Evolutionary conservation across 192 early-diverging fungal species (phyloP), one percentile per base, ranked within the genome.

Genomic region (Paraglomus brasilianum): DNA sequence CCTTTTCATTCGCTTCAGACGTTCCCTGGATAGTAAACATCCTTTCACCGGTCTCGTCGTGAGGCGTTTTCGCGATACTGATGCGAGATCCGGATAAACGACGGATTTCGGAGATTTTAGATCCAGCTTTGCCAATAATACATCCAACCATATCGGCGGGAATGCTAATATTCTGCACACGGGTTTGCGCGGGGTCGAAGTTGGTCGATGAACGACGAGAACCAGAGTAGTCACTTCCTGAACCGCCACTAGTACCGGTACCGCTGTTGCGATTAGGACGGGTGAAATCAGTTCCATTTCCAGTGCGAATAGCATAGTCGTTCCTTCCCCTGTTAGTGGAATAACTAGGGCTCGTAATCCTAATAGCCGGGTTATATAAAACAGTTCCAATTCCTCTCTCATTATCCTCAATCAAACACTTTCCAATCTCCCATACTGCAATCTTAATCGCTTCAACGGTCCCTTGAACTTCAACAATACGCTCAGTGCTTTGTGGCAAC

Each of bases 121-220:
- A 83, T 24, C 94, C 95, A 44, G 84, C 88, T 79, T 95, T 95
- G 68, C 96, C 96, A 78, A 98, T 98, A 74, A 98, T 94, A 72
- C 93, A 94, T 36, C 96, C 96, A 52, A 95, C 95, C 91, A 97
- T 92, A 75, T 95, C 94, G 74, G 88, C 87, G 17, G 96, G 94
- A 64, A 98, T 94, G 55, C 87, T 87, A 72, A 98, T 94, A 70
- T 95, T 88, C 74, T 93, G 89, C 24, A 86, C 92, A 73, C 89
- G 88, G 72, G 85, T 81, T 73, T 87, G 84, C 57, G 80, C 55
- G 72, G 67, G 69, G 79, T 78, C 67, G 42, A 24, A 66, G 19
- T 50, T 69, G 17, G 69, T 47, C 6, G 75, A 71, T 39, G 45
- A 42, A 47, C 71, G 75, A 60, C 77, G 61, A 45, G 63, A 42